Base-by-base conservation (phyloP, 2,329 filamentous ascomycete species). In the Chrysoporthe deuterocubensis region DNA sequence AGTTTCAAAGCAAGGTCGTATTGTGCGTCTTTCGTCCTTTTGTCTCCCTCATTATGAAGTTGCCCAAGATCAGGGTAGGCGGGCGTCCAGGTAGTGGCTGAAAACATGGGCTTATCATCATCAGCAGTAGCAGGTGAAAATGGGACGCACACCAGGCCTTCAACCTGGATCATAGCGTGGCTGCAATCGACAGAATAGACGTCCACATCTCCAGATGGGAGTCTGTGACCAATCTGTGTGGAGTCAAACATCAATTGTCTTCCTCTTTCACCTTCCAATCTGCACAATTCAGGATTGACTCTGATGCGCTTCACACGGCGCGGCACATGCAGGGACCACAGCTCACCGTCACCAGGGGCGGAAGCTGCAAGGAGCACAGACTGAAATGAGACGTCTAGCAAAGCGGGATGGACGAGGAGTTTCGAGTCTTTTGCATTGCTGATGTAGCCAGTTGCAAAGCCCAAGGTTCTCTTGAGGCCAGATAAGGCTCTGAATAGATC, bases 321-420 rank as follows among this genome's bases (percentile, higher is more conserved):
- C 7, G 65, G 65, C 0, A 67, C 59, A 42, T 67, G 60, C n/a
- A 64, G n/a, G 4, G 54, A 13, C 56, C 46, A 59, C 3, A 63
- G n/a, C 1, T 14, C 18, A 8, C 60, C 65, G 32, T 26, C 26
- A 26, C 26, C 26, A 26, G 26, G 26, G 26, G 26, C 26, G 26
- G 26, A 26, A 26, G 26, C 11, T 11, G 46, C 8, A 1, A 42
- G 18, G 9, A 60, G 43, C 2, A 44, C 16, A 3, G 61, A 16
- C 37, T 64, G 61, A 14, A 67, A 60, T 1, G 61, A 52, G 7
- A 43, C 52, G 43, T 67, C 66, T 9, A 67, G 37, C 7, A 44
- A 7, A 8, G 44, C 50, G 1, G 66, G 66, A 21, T 64, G 61
- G 1, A 64, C 21, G 1, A 67, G 32, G 8, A 64, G 26, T 26